A percentile compares a stretch with the other conserved stretches of the same genome.
Evolutionary conservation across 306 rosid genomes (phyloP).

Genomic region (Hippophae tibetana): DNA sequence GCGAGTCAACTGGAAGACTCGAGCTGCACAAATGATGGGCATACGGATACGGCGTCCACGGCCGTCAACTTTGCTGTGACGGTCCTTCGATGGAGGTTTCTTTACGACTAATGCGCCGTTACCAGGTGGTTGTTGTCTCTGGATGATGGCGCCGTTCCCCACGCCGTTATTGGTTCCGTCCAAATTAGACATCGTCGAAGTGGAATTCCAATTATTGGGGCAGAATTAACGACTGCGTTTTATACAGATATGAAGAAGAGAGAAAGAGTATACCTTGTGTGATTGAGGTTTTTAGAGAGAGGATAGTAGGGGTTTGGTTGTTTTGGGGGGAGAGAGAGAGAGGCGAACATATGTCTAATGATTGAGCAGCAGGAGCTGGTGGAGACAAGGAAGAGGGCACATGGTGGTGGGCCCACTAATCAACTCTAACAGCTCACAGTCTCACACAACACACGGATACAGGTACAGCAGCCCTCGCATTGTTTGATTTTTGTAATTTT

Average conservation of each 20-base stretch:
- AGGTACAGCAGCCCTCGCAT: no score
- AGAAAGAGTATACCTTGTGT: background rate
- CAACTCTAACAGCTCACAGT: constrained; percentile 41
- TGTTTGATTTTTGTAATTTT: no score
- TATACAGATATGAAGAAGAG: background rate
- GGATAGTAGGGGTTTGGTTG: background rate
- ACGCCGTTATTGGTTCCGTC: constrained; percentile 55
- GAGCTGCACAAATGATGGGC: constrained; percentile 97
- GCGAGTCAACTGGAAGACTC: constrained; percentile 93
- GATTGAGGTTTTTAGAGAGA: background rate
- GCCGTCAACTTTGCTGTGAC: constrained; percentile 96
- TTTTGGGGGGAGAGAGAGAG: constrained; percentile 12
- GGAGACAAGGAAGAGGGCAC: constrained; percentile 94
- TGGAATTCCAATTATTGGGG: background rate
- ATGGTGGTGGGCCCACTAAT: constrained; percentile 71
- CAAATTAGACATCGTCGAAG: constrained; percentile 52
- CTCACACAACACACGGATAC: background rate
- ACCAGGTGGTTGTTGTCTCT: constrained; percentile 19
- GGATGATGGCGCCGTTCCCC: constrained; percentile 33
- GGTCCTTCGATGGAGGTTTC: constrained; percentile 88
- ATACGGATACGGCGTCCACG: constrained; percentile 91
- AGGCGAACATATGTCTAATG: constrained; percentile 38
- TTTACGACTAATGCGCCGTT: constrained; percentile 47
- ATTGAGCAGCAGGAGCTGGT: constrained; percentile 99
- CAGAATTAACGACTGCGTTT: background rate